phyloP scores from a whole-genome alignment of 208 protist genomes.

The Tritrichomonas musculus region DNA sequence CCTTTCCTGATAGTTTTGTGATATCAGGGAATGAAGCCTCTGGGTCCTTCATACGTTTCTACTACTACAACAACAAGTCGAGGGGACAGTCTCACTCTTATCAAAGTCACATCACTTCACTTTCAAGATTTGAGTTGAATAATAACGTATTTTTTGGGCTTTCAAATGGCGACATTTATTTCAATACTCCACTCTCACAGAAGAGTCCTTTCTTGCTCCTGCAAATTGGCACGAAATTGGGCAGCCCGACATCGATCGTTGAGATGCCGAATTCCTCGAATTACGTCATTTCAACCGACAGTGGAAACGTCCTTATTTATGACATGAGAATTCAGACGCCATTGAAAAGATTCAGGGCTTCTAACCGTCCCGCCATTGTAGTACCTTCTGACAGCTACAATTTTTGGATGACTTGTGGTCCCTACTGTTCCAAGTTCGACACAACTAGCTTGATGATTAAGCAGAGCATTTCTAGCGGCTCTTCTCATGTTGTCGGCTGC shows the following conservation, averaged over 20 bases:
- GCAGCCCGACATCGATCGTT: background rate
- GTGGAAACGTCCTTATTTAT: background rate
- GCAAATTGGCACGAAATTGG: background rate
- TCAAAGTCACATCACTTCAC: too few species aligned
- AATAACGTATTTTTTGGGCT: too few species aligned
- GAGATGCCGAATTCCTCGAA: background rate
- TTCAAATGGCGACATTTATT: too few species aligned
- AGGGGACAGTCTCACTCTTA: too few species aligned
- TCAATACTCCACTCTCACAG: too few species aligned
- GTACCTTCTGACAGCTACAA: background rate
- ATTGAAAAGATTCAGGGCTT: background rate
- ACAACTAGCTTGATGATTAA: background rate
- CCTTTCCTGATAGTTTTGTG: too few species aligned
- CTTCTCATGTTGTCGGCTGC: background rate
- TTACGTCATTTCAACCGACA: background rate
- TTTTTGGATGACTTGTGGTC: background rate
- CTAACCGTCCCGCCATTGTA: background rate
- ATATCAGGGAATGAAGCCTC: too few species aligned
- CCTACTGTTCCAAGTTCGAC: background rate
- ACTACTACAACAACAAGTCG: too few species aligned
- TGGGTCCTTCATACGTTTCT: too few species aligned
- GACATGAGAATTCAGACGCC: background rate
- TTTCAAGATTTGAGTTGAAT: too few species aligned
- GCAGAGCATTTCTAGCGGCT: background rate
- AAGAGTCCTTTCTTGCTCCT: too few species aligned